Evolutionary conservation across 2,329 filamentous ascomycete genomes (phyloP), one percentile per base, ranked within the genome.

Genomic region (Cryphonectria carpinicola): DNA sequence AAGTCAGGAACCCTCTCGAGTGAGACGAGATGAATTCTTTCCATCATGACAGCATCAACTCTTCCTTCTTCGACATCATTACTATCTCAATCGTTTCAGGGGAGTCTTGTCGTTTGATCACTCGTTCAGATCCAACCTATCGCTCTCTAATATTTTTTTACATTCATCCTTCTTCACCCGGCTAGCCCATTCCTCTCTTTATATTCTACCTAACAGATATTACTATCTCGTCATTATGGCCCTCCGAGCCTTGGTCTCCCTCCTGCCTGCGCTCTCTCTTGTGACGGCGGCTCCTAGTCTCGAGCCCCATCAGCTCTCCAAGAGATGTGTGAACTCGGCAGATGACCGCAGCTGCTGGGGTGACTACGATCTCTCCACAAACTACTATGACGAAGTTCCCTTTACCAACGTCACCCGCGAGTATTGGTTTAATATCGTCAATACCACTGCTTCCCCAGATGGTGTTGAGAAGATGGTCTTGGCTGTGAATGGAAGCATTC

Each of bases 401-500:
- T 74, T 80, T 54, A 82, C 81, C 5, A 78, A 80, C 32, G 80
- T 81, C 1, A 82, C 79, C 35, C 76, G 80, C 28, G 82, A 83
- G 66, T 79, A 76, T 66, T 75, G 73, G 61, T 74, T 76, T 35
- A 73, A 72, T 11, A 70, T 78, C 41, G 67, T 70, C 14, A 71
- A 77, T 13, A 75, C 74, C 46, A 76, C 72, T 65, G 72, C 74
- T 56, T 74, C 74, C 1, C 79, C 79, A 4, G 81, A 83, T 76
- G 81, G 82, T 8, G 76, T 80, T 19, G 65, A 68, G 19, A 70
- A 74, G 3, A 41, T 65, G 4, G 68, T 73, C n/a, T 74, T 76
- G 75, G 78, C 86, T 52, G 75, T 86, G 74, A 86, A 86, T 73
- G 81, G 81, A 54, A 62, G 8, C 79, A 83, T 84, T 72, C 86